Conservation (phyloP, 495 filamentous ascomycete species). For the Cercophora newfieldiana region DNA sequence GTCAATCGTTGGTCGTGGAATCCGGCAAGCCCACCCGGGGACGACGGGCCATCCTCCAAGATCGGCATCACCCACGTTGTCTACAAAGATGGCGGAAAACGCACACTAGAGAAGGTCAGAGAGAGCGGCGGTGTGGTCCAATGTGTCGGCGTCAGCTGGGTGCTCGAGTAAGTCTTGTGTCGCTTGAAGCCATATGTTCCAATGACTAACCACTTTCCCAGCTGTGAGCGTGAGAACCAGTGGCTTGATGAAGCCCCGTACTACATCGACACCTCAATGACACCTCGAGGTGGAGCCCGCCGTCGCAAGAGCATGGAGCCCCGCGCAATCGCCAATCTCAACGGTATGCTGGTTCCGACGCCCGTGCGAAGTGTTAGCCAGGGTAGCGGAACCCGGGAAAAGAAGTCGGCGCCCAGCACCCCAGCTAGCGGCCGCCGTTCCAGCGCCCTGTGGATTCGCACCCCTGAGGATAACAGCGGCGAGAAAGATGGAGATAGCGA, state of each 20-base stretch:
- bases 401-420: constrained; percentile 38
- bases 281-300: constrained; percentile 75
- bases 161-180: constrained; percentile 67
- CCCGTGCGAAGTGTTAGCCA: constrained; percentile 33
- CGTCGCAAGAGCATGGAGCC: constrained; percentile 94
- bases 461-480: constrained; percentile 29
- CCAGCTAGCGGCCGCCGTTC: constrained; percentile 45
- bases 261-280: constrained; percentile 64
- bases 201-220: constrained; percentile 30
- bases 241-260: constrained; percentile 74
- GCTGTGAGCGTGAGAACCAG: constrained; percentile 76
- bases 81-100: constrained; percentile 87
- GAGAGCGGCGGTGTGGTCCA: constrained; percentile 71
- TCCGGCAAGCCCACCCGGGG: constrained; percentile 42
- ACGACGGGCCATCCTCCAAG: constrained; percentile 47
- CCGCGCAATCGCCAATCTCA: constrained; percentile 68
- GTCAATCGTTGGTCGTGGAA: constrained; percentile 88
- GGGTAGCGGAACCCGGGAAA: constrained; percentile 35
- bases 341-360: constrained; percentile 60
- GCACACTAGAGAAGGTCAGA: constrained; percentile 84
- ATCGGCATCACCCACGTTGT: constrained; percentile 93
- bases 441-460: constrained; percentile 52
- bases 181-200: background rate
- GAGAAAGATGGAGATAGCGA: constrained; percentile 31
- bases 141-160: constrained; percentile 86